Evolutionary conservation across 495 filamentous ascomycete genomes (phyloP), one percentile per base, ranked within the genome.

Genomic region (Penicillium daleae): DNA sequence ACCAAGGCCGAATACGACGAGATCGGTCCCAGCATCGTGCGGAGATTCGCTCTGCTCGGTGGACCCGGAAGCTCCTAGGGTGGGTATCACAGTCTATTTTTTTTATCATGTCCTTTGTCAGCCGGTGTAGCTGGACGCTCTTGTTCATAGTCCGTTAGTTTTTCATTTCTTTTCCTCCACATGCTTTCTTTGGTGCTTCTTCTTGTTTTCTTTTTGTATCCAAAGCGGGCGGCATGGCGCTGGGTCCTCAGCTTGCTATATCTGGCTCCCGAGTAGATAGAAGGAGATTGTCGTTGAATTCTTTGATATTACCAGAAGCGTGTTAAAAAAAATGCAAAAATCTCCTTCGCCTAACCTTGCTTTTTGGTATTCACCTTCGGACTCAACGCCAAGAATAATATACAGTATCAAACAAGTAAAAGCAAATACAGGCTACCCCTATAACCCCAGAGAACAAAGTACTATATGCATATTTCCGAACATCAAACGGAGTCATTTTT

Each of bases 1-100:
- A 99, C 95, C 51, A 99, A 99, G 83, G 93, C 92, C 37, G 87
- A 90, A 81, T 97, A 97, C 74, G 91, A 96, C 76, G 93, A 97
- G 83, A 90, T 93, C 69, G 93, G 94, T 37, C 93, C 94, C 27
- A 91, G 91, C 73, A 97, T 99, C 75, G 95, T 98, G 51, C 87
- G 95, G 76, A 87, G 95, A 74, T 99, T 97, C 76, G 94, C 94
- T 39, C 80, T 98, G 61, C 83, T 99, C 62, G 95, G 95, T 74
- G 95, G 95, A 10, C 95, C 95, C 29, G 95, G 95, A 68, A 85
- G 82, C 74, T 79, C 78, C 56, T 84, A 75, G 72, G 67, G 51
- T 40, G 49, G 33, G 42, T 60, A 40, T 53, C 42, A 42, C 50
- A 40, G 49, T 50, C 58, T 24, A 26, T 62, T 53, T 60, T 63